Evolutionary conservation across 768 basidiomycete genomes (phyloP).

Genomic region (Lentinula boryana): DNA sequence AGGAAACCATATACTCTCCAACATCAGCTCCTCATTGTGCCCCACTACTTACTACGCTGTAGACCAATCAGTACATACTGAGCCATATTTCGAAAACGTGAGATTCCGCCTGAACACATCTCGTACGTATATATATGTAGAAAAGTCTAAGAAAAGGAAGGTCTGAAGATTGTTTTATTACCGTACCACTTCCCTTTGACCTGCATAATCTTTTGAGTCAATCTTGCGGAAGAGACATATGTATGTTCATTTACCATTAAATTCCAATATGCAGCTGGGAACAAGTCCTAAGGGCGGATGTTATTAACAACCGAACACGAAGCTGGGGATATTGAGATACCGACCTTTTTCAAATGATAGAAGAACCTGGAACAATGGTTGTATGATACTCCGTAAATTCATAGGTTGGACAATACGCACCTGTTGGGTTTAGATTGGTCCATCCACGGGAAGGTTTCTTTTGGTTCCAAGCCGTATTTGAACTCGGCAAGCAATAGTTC

Average conservation of each 20-base stretch:
- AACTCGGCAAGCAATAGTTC: slow-evolving; percentile 88
- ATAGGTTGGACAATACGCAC: slow-evolving; percentile 30
- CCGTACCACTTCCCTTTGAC: slow-evolving; percentile 46
- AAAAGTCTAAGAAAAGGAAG: slow-evolving; percentile 23
- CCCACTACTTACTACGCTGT: neutral
- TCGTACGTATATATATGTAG: neutral
- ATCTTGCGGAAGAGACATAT: neutral
- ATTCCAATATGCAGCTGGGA: slow-evolving; percentile 77
- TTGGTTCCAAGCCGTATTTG: slow-evolving; percentile 84
- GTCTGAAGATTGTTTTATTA: slow-evolving; percentile 30
- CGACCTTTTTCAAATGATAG: slow-evolving; percentile 84
- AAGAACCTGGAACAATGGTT: slow-evolving; percentile 43
- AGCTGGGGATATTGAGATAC: slow-evolving; percentile 1
- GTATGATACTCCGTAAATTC: slow-evolving; percentile 5
- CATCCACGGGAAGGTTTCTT: slow-evolving; percentile 76
- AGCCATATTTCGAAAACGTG: too few relatives aligned
- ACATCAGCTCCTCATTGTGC: too few relatives aligned
- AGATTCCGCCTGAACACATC: too few relatives aligned
- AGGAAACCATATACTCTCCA: too few relatives aligned
- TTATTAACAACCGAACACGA: neutral
- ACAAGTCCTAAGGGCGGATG: slow-evolving; percentile 38
- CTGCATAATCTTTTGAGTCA: slow-evolving; percentile 12
- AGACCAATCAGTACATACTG: too few relatives aligned
- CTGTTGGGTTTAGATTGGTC: slow-evolving; percentile 75
- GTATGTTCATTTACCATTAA: slow-evolving; percentile 44